Evolutionary conservation across 805 yeast genomes (phyloP), one percentile per base, ranked within the genome.

Genomic region (Diddensiella transvaalensis): DNA sequence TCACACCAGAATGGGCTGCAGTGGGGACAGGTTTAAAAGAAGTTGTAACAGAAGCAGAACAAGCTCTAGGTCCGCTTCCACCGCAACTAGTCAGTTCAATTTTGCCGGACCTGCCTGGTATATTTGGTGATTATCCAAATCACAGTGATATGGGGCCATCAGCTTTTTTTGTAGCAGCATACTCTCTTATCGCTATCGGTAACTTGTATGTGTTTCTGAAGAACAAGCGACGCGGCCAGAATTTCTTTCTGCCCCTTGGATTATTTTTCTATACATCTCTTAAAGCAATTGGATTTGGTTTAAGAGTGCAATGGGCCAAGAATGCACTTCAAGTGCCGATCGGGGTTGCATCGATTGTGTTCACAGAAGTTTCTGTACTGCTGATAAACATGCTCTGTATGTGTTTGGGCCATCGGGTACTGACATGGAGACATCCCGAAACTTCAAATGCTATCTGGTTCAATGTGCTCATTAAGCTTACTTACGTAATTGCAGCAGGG

Each of bases 401-500:
- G 63, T 75, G 82, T 19, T 66, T 85, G 44, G 87, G 87, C 3
- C 89, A 83, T 62, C 75, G 90, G 62, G 68, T 84, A 21, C 82
- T 83, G 64, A 82, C 87, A 3, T 83, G 88, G 86, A 72, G 83
- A 61, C 90, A 85, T 60, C 90, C 91, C 4, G 80, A 78, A 44
- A 74, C 80, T 8, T 90, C 89, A 33, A 72, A 78, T 17, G 63
- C 74, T 38, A 11, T 18, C 37, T 49, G 69, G 26, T 79, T 84
- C 58, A 77, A 10, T 13, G 51, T 52, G 26, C 44, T 66, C 23
- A 77, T 84, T 83, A 60, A 73, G 40, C 38, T 64, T 2, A 55
- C 80, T 32, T 84, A 85, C 59, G 55, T 66, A 4, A 55, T 81
- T 43, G 88, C 84, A 22, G 47, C 72, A 22, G 81, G 75, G 4